phyloP scores from a whole-genome alignment of 202 grass and related monocot species.

The Zizania palustris region DNA sequence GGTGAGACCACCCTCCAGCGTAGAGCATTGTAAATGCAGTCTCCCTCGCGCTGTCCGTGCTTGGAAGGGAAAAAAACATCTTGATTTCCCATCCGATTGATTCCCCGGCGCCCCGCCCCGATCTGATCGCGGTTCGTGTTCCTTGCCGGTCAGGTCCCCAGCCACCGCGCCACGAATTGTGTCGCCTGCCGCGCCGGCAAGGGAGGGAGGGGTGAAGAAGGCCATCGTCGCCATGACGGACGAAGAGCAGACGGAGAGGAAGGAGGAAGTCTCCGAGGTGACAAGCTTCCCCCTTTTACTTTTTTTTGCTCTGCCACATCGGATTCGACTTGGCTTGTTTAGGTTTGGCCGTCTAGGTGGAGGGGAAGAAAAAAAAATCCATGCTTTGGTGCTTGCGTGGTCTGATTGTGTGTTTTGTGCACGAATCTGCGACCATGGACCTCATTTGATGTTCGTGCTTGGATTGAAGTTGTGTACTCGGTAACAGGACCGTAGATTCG shows the following conservation, averaged over 20 bases:
- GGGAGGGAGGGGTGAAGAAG: background rate
- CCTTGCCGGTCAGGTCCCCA: slow-evolving; percentile 31
- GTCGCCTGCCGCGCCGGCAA: background rate
- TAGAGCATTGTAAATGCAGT: too few species aligned
- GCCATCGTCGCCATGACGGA: slow-evolving; percentile 50
- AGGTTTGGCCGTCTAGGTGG: background rate
- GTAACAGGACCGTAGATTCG: background rate
- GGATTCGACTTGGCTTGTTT: background rate
- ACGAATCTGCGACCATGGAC: background rate
- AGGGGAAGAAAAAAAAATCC: background rate
- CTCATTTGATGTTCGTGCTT: background rate
- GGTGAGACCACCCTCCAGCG: too few species aligned
- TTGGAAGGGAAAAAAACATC: background rate
- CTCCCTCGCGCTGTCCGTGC: too few species aligned
- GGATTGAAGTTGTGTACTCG: slow-evolving; percentile 1
- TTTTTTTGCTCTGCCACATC: background rate
- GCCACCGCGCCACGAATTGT: slow-evolving; percentile 2
- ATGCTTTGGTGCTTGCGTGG: background rate
- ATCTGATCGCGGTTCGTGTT: slow-evolving; percentile 5
- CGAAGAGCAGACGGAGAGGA: slow-evolving; percentile 54
- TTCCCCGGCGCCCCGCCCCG: background rate
- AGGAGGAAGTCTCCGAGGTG: slow-evolving; percentile 64
- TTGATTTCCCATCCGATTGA: background rate
- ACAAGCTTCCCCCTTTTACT: background rate
- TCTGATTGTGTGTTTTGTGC: background rate